Conservation (phyloP, 345 rosid species). For the Sisymbrium irio region DNA sequence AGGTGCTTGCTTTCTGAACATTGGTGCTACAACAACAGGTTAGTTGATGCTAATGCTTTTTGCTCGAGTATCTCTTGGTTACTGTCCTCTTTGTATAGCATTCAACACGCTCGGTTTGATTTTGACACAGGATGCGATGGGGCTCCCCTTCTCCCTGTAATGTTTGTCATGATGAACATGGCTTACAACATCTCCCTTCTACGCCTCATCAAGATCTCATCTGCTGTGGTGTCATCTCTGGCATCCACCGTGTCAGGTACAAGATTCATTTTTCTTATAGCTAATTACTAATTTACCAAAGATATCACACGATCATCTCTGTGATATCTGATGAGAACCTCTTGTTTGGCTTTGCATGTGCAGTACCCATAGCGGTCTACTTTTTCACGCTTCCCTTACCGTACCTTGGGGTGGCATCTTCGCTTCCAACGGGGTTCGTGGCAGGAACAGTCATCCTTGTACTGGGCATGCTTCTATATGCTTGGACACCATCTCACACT, state of each 20-base stretch:
- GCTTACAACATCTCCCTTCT: conserved; percentile 84
- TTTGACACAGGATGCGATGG: conserved; percentile 79
- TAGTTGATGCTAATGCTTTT: conserved; percentile 29
- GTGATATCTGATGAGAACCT: neutral
- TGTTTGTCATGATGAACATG: conserved; percentile 83
- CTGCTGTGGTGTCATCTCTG: conserved; percentile 84
- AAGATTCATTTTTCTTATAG: neutral
- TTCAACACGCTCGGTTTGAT: neutral
- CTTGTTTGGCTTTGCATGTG: neutral
- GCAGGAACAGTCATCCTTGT: conserved; percentile 78
- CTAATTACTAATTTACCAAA: neutral
- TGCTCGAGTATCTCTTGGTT: neutral
- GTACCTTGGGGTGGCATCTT: conserved; percentile 73
- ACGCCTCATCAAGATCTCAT: conserved; percentile 90
- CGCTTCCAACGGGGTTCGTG: conserved; percentile 82
- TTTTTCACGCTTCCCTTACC: conserved; percentile 88
- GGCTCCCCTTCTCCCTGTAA: conserved; percentile 83
- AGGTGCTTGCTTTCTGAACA: conserved; percentile 85
- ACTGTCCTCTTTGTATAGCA: neutral
- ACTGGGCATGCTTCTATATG: conserved; percentile 68
- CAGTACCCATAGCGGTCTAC: conserved; percentile 88
- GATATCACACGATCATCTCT: neutral
- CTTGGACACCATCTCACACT: conserved; percentile 56
- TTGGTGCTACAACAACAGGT: conserved; percentile 65
- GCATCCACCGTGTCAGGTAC: conserved; percentile 95